phyloP scores from a whole-genome alignment of 768 basidiomycete genomes.

The Agaricus subrufescens region DNA sequence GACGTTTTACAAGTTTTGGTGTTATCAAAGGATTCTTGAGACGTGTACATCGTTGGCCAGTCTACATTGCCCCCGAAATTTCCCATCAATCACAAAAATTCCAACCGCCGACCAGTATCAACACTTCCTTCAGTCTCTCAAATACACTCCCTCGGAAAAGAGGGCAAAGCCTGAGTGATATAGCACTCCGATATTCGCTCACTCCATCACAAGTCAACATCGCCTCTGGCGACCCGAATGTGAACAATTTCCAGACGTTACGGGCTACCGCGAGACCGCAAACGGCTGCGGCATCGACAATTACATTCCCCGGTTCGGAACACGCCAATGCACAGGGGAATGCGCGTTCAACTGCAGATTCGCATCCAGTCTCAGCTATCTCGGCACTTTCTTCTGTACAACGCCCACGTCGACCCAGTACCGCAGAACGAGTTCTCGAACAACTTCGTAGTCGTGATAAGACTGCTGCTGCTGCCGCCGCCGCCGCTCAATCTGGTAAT shows the following conservation, averaged over 20 bases:
- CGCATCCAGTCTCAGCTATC: constrained; percentile 9
- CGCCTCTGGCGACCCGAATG: constrained; percentile 12
- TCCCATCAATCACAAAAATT: constrained; percentile 14
- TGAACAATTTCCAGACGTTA: not conserved
- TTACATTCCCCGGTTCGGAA: constrained; percentile 1
- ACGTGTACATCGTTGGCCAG: constrained; percentile 89
- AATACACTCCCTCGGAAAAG: constrained; percentile 29
- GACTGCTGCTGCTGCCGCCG: constrained; percentile 23
- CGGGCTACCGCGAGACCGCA: constrained; percentile 14
- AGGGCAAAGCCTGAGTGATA: constrained; percentile 31
- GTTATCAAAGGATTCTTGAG: constrained; percentile 98
- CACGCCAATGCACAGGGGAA: not conserved
- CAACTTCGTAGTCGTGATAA: constrained; percentile 56
- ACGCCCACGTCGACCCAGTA: constrained; percentile 51
- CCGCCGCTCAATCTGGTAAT: not conserved
- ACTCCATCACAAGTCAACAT: constrained; percentile 14
- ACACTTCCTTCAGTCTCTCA: constrained; percentile 4
- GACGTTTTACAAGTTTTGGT: constrained; percentile 95
- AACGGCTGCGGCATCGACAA: constrained; percentile 7
- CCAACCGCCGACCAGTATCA: constrained; percentile 13
- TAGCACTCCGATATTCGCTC: constrained; percentile 21
- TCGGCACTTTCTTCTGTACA: constrained; percentile 28
- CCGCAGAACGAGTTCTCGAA: constrained; percentile 66
- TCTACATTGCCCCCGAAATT: constrained; percentile 49
- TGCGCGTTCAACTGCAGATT: not conserved